Conservation (phyloP, 495 filamentous ascomycete genomes). For the Aspergillus baeticus region DNA sequence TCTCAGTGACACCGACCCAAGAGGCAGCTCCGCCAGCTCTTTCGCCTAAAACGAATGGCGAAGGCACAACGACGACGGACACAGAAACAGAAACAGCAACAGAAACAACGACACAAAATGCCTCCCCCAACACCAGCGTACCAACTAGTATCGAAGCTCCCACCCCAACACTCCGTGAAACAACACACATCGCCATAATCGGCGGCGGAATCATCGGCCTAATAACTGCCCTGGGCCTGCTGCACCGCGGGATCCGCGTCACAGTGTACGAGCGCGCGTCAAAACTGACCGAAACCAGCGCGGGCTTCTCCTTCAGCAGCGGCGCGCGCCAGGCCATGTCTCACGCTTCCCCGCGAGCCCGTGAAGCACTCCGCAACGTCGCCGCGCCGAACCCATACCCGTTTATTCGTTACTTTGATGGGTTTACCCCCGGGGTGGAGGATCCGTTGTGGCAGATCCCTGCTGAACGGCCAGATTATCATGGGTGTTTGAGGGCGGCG, state of each 20-base stretch:
- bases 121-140: not conserved
- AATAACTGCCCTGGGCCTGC: slow-evolving; percentile 3
- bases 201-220: slow-evolving; percentile 15
- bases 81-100: no score
- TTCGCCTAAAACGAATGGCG: no score
- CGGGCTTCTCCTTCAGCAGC: slow-evolving; percentile 1
- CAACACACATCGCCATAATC: slow-evolving; percentile 10
- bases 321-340: slow-evolving; percentile 3
- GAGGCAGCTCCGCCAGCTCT: no score
- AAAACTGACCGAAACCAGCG: slow-evolving; percentile 8
- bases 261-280: slow-evolving; percentile 5
- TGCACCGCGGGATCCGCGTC: not conserved
- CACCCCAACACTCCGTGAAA: not conserved
- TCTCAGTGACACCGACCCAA: no score
- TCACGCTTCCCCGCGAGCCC: not conserved
- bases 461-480: not conserved
- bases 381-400: slow-evolving; percentile 2
- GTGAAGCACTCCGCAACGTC: not conserved
- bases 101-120: no score
- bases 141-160: no score
- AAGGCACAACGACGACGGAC: no score
- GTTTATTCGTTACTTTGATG: slow-evolving; percentile 9
- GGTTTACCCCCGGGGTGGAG: not conserved
- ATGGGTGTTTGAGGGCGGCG: slow-evolving; percentile 9
- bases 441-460: not conserved